These are phyloP conservation scores for Ceriops decandra DNA, from an alignment of 345 rosid genomes.

Conservation along the genomic window DNA sequence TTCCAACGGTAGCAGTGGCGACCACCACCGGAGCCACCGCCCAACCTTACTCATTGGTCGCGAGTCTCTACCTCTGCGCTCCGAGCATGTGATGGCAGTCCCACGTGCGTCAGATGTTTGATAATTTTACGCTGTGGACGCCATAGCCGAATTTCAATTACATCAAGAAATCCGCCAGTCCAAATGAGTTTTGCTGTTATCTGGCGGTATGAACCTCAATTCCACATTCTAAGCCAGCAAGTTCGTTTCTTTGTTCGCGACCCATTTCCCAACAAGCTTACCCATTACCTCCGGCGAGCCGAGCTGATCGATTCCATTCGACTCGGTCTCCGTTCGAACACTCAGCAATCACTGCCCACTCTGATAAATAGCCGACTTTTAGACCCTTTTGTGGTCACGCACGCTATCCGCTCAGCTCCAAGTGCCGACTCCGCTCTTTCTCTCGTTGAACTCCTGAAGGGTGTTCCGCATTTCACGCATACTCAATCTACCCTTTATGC, in stretches of 20 bases:
- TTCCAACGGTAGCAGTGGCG: too few species aligned
- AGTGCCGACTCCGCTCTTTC: conserved; percentile 57
- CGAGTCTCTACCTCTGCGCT: too few species aligned
- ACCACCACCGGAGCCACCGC: too few species aligned
- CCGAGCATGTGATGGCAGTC: not conserved
- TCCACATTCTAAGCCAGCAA: conserved; percentile 28
- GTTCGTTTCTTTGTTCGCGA: conserved; percentile 55
- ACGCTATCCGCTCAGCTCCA: conserved; percentile 70
- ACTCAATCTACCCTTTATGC: conserved; percentile 52
- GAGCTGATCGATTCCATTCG: conserved; percentile 68
- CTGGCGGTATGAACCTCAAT: conserved; percentile 20
- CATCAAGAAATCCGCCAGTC: not conserved
- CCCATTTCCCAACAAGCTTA: conserved; percentile 70
- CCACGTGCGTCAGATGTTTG: conserved; percentile 34
- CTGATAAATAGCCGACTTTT: conserved; percentile 53
- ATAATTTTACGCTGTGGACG: conserved; percentile 15
- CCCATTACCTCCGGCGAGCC: conserved; percentile 69
- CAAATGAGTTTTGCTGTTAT: conserved; percentile 39
- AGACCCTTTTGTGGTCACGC: conserved; percentile 69
- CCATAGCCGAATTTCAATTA: not conserved
- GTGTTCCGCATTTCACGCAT: conserved; percentile 36
- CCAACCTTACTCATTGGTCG: too few species aligned
- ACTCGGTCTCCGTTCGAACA: conserved; percentile 59
- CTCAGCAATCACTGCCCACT: conserved; percentile 27
- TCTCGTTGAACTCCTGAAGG: conserved; percentile 41